Base-by-base conservation (phyloP, 2,329 filamentous ascomycete genomes). In the Arthrobotrys pseudoclavata region DNA sequence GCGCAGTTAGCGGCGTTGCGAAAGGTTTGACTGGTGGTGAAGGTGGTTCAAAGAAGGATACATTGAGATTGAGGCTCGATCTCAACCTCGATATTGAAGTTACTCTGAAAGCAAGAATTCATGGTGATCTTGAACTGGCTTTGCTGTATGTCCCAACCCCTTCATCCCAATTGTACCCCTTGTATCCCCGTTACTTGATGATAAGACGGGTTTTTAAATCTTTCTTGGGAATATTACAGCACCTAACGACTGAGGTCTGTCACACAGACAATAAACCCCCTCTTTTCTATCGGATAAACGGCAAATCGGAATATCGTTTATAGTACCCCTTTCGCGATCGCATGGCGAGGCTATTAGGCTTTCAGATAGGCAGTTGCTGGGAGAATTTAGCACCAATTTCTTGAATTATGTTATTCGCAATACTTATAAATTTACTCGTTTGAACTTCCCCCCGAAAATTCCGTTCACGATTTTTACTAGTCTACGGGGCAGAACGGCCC, bases 11-110 rank as follows among this genome's bases (percentile, higher is more conserved):
- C 24, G 79, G 78, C 22, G 20, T 80, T 37, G 63, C 79, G 4
- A 72, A 77, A 42, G 79, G 79, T 34, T 68, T 79, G 18, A 70
- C 71, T 48, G 57, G 76, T 53, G 61, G 77, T 48, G 42, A 64
- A 31, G 68, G 80, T 29, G 80, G 80, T 18, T 67, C 86, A 60
- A 86, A 88, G 61, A 85, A 88, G 76, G 90, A 93, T 81, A 91
- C 91, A 45, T 84, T 93, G 82, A 90, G 90, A 83, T 84, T 94
- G 82, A 88, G 90, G 42, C 85, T 96, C 22, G 92, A 94, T 82
- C 85, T 93, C 69, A 94, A 94, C 84, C 86, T 96, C 71, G 92
- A 96, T 80, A 87, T 96, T 61, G 92, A 96, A 84, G 92, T 96
- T 79, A 91, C 93, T 81, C 87, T 96, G 78, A 96, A 96, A 86